These are phyloP conservation scores for Populus hybrid DNA, from an alignment of 441 rosid genomes.

Conservation along the genomic window DNA sequence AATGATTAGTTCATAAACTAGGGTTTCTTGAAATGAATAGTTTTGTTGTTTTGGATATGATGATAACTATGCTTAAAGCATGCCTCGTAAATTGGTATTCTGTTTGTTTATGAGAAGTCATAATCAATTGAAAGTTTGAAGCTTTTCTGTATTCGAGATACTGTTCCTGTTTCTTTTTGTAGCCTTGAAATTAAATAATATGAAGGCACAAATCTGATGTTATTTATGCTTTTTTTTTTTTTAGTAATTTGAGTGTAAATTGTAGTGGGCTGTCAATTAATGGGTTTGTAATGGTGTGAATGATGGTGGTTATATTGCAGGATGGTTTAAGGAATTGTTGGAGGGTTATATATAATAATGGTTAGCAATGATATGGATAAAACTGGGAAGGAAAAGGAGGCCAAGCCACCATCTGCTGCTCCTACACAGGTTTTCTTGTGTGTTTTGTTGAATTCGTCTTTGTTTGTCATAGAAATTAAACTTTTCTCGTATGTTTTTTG, in stretches of 20 bases:
- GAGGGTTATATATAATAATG: constrained; percentile 42
- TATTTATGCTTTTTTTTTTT: neutral
- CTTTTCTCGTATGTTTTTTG: neutral
- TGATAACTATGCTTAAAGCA: neutral
- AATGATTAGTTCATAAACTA: neutral
- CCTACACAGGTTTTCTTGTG: constrained; percentile 51
- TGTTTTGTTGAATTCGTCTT: constrained; percentile 10
- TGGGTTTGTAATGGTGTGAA: constrained; percentile 21
- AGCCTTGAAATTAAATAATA: neutral
- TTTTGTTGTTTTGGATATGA: neutral
- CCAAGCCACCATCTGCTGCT: constrained; percentile 49
- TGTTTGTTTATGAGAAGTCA: neutral
- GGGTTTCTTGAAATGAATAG: neutral
- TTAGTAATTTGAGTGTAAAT: neutral
- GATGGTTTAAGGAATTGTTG: constrained; percentile 43
- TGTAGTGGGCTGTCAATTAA: constrained; percentile 5
- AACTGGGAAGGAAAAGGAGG: constrained; percentile 69
- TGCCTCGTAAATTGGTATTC: neutral
- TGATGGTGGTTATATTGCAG: constrained; percentile 32
- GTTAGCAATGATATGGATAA: constrained; percentile 72
- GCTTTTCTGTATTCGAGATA: neutral
- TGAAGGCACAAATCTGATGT: neutral
- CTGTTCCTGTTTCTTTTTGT: neutral
- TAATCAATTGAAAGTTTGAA: neutral
- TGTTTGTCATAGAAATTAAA: constrained; percentile 1